phyloP scores from a whole-genome alignment of 148 eudicot species.

The Vaccinium myrtillus region DNA sequence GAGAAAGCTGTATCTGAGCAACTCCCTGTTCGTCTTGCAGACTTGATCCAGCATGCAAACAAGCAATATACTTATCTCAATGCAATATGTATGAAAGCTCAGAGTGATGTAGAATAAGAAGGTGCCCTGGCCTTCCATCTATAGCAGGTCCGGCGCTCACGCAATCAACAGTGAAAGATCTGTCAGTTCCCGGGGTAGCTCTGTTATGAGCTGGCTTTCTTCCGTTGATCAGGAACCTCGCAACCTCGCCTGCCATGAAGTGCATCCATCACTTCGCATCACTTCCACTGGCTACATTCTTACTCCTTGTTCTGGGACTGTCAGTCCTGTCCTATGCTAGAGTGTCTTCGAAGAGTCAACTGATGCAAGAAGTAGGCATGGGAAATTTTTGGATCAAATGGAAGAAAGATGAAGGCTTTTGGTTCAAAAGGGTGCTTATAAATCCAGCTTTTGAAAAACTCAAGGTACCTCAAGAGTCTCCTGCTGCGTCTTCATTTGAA shows the following conservation, averaged over 20 bases:
- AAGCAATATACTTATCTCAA: not conserved
- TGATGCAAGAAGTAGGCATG: not conserved
- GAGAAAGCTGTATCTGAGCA: conserved; percentile 27
- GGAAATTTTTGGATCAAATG: not conserved
- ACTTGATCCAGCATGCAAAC: not conserved
- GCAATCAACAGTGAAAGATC: not conserved
- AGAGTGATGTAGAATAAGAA: not conserved
- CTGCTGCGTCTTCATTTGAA: not conserved
- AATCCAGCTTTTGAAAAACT: not conserved
- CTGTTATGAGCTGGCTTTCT: not conserved
- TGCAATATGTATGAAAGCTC: not conserved
- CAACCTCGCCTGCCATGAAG: not conserved
- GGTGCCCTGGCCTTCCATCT: not conserved
- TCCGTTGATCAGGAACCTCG: not conserved
- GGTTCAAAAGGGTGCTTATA: not conserved
- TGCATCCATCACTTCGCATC: not conserved
- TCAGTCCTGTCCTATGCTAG: not conserved
- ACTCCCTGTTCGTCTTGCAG: not conserved
- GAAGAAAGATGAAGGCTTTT: not conserved
- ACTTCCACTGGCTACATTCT: not conserved
- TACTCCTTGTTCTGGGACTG: not conserved
- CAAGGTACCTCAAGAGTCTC: conserved; percentile 13
- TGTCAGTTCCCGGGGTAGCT: not conserved
- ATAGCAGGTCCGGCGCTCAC: not conserved
- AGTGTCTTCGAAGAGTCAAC: not conserved